phyloP scores from a whole-genome alignment of 305 asterid genomes.

The Rubia peregrina region DNA sequence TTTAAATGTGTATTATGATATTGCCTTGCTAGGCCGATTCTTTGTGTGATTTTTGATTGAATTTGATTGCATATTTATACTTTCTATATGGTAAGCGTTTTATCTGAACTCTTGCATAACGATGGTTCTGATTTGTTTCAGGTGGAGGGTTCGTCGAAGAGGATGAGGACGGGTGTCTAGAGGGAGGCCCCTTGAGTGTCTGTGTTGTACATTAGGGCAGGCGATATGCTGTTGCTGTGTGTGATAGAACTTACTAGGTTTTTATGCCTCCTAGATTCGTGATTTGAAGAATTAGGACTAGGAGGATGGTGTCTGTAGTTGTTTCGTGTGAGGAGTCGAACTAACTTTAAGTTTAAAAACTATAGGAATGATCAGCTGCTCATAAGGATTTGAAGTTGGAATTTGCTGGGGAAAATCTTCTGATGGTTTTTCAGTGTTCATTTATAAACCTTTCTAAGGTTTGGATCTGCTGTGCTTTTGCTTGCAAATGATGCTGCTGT shows the following conservation, averaged over 20 bases:
- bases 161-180: slow-evolving; percentile 36
- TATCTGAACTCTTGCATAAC: not conserved
- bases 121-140: slow-evolving; percentile 16
- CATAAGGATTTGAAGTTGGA: not conserved
- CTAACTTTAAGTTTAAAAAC: not conserved
- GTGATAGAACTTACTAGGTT: not conserved
- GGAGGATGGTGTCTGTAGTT: not conserved
- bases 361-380: not conserved
- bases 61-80: not conserved
- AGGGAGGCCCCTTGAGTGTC: not conserved
- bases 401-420: not conserved
- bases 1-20: not conserved
- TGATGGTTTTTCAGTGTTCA: not conserved
- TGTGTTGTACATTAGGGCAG: not conserved
- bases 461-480: not conserved
- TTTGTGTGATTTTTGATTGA: not conserved
- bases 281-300: not conserved
- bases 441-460: not conserved
- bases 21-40: not conserved
- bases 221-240: not conserved
- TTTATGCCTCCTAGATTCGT: not conserved
- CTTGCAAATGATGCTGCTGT: not conserved
- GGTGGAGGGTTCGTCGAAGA: slow-evolving; percentile 32
- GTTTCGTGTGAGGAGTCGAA: not conserved
- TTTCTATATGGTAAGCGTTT: not conserved